Evolutionary conservation across 1,139 yeast genomes (phyloP).

Genomic region (Diutina sp.): DNA sequence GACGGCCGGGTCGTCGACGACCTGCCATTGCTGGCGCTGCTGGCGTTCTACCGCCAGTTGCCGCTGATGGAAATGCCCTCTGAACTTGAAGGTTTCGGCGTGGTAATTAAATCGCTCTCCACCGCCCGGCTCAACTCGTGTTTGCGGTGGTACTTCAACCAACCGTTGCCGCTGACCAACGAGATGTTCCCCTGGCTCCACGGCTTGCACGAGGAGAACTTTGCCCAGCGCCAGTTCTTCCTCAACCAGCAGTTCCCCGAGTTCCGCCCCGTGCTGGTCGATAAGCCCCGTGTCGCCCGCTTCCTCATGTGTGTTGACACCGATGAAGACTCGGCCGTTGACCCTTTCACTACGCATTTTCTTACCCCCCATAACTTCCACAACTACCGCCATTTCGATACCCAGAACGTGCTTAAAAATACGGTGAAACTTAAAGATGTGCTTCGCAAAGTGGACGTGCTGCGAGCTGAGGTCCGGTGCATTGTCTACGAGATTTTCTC

Average conservation of each 20-base stretch:
- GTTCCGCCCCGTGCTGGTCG: not conserved
- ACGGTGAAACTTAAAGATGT: not conserved
- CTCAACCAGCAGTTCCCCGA: constrained; percentile 12
- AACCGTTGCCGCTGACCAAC: constrained; percentile 54
- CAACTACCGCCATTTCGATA: not conserved
- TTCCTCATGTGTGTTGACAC: constrained; percentile 44
- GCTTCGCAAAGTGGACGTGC: not conserved
- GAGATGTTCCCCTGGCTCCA: constrained; percentile 87
- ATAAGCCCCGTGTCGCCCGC: constrained; percentile 11
- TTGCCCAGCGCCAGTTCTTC: constrained; percentile 35
- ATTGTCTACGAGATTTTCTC: constrained; percentile 11
- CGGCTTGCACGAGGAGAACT: constrained; percentile 45
- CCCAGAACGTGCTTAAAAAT: not conserved
- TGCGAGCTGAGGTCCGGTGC: constrained; percentile 2
- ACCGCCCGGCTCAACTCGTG: constrained; percentile 19
- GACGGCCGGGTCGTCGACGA: not conserved
- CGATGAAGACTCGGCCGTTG: constrained; percentile 8
- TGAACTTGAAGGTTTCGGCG: not conserved
- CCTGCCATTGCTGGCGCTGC: not conserved
- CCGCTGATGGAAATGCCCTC: not conserved
- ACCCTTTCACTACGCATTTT: not conserved
- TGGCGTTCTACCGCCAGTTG: not conserved
- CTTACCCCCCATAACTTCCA: not conserved
- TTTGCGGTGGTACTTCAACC: constrained; percentile 34
- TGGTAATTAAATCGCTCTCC: constrained; percentile 7